These are phyloP conservation scores for Metschnikowia baotianmanensis DNA, from an alignment of 805 yeast species.

Conservation along the genomic window DNA sequence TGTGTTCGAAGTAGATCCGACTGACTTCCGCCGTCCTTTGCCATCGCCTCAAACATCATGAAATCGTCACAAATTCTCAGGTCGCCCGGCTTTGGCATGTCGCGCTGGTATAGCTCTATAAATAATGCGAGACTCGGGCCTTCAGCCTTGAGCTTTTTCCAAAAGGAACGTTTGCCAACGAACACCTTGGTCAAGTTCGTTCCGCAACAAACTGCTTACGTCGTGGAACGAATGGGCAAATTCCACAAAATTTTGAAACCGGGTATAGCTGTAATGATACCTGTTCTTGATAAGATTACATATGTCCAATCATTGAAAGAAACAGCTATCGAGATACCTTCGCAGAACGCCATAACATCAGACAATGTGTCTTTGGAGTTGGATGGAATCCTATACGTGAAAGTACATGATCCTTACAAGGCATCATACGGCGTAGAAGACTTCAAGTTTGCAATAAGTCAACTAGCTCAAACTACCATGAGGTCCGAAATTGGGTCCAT, in stretches of 20 bases:
- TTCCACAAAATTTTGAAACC: constrained; percentile 66
- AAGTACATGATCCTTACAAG: constrained; percentile 76
- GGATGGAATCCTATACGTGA: constrained; percentile 80
- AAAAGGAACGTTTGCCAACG: constrained; percentile 62
- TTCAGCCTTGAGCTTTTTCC: constrained; percentile 52
- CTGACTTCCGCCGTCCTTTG: no score
- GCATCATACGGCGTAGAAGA: constrained; percentile 89
- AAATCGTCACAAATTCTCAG: constrained; percentile 3
- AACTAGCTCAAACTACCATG: constrained; percentile 89
- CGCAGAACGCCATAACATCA: constrained; percentile 80
- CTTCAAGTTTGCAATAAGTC: constrained; percentile 80
- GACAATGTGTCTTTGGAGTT: constrained; percentile 83
- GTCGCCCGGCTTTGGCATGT: neutral
- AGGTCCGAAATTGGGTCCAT: constrained; percentile 84
- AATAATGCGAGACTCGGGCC: constrained; percentile 9
- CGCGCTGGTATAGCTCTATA: constrained; percentile 11
- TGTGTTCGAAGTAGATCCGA: no score
- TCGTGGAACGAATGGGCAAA: constrained; percentile 88
- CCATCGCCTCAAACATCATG: constrained; percentile 2
- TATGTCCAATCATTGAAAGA: constrained; percentile 84
- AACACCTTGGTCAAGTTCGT: constrained; percentile 75
- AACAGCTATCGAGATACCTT: constrained; percentile 79
- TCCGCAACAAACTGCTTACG: constrained; percentile 90
- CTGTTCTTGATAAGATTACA: constrained; percentile 70
- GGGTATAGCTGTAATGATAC: constrained; percentile 71